These are phyloP conservation scores for Lunularia cruciata DNA, from an alignment of 225 moss, liverwort and hornwort species.

Conservation along the genomic window DNA sequence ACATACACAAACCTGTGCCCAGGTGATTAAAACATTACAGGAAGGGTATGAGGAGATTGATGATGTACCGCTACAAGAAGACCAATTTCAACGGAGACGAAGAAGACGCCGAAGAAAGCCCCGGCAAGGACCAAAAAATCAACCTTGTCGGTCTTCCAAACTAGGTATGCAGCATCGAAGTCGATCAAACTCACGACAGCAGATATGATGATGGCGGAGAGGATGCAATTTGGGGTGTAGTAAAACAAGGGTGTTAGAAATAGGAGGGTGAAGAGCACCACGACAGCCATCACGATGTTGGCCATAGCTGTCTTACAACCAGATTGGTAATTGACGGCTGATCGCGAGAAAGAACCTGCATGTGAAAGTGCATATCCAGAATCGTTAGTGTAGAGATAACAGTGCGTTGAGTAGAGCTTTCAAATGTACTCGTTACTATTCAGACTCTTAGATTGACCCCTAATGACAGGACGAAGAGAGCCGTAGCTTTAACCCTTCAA, in stretches of 20 bases:
- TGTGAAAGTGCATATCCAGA: background rate
- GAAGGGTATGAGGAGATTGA: no score
- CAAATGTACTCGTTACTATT: no score
- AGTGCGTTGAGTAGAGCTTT: no score
- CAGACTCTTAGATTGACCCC: no score
- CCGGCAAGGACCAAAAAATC: conserved; percentile 71
- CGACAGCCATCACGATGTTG: conserved; percentile 69
- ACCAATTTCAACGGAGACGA: conserved; percentile 69
- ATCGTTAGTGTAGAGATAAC: no score
- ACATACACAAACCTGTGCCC: no score
- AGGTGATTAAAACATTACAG: no score
- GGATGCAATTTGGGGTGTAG: conserved; percentile 72
- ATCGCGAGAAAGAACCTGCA: conserved; percentile 90
- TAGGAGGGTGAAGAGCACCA: conserved; percentile 58
- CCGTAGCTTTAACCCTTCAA: no score
- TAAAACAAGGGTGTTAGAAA: conserved; percentile 65
- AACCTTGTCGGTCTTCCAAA: conserved; percentile 87
- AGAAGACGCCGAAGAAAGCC: conserved; percentile 75
- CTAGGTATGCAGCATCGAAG: conserved; percentile 54
- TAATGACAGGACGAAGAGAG: no score
- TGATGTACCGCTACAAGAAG: conserved; percentile 59
- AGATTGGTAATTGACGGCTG: conserved; percentile 77
- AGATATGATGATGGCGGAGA: conserved; percentile 67
- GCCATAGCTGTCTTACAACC: conserved; percentile 57
- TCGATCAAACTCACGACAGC: conserved; percentile 59